These are phyloP conservation scores for Penicillium nordicum DNA, from an alignment of 2,329 filamentous ascomycete genomes.

Conservation along the genomic window DNA sequence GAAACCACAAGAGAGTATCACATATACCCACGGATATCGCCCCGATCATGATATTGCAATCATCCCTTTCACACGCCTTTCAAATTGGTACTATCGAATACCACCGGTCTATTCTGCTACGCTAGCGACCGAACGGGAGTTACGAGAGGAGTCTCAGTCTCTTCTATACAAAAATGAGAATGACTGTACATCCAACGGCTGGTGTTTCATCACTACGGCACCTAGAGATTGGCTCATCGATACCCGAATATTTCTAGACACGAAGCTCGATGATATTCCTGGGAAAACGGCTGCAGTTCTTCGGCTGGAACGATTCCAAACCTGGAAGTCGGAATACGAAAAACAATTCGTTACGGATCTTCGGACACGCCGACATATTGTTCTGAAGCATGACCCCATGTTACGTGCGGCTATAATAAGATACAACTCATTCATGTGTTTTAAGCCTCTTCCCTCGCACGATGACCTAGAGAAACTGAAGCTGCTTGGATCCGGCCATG, in stretches of 20 bases:
- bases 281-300: not conserved
- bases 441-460: not conserved
- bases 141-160: not conserved
- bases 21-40: not conserved
- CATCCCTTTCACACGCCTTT: not conserved
- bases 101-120: not conserved
- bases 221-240: not conserved
- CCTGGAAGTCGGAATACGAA: not conserved
- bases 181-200: not conserved
- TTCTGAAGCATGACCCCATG: not conserved
- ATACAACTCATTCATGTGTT: not conserved
- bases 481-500: too few species aligned
- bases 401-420: not conserved
- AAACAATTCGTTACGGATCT: fast-evolving
- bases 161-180: too few species aligned
- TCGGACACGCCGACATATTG: not conserved
- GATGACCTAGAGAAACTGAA: not conserved
- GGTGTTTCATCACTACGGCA: too few species aligned
- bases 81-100: not conserved
- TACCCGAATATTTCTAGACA: not conserved
- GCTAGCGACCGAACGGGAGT: not conserved
- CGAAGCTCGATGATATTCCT: not conserved
- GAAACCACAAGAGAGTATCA: not conserved
- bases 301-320: not conserved
- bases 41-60: not conserved